Conservation (phyloP, 805 yeast species). For the Saccharomycopsis amapae region DNA sequence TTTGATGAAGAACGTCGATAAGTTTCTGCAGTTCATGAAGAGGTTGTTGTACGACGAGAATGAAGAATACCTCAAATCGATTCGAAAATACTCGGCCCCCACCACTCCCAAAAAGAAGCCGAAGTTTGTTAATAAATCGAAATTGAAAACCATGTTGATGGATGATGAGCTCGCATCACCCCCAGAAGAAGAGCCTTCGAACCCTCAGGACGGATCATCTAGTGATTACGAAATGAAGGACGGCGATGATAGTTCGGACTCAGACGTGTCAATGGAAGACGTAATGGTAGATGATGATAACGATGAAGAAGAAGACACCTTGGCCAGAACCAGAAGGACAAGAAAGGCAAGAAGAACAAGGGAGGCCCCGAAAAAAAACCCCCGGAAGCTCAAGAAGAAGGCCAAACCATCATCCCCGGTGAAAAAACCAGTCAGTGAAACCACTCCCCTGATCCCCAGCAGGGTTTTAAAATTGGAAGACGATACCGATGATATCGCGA, state of each 20-base stretch:
- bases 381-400: not conserved
- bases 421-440: not conserved
- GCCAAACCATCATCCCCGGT: not conserved
- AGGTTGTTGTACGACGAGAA: not conserved
- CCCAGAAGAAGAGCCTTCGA: not conserved
- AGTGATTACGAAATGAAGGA: not conserved
- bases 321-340: slow-evolving; percentile 2
- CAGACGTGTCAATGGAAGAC: slow-evolving; percentile 1
- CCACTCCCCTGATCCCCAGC: slow-evolving; percentile 15
- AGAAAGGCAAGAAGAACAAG: not conserved
- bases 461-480: slow-evolving; percentile 14
- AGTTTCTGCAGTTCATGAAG: slow-evolving; percentile 29
- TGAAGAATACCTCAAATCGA: not conserved
- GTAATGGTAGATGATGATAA: slow-evolving; percentile 25
- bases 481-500: slow-evolving; percentile 21
- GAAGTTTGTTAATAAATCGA: slow-evolving; percentile 16
- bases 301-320: slow-evolving; percentile 26
- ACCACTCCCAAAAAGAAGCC: slow-evolving; percentile 16
- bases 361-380: not conserved
- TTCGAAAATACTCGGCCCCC: too few relatives aligned
- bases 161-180: not conserved
- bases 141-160: not conserved
- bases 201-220: not conserved
- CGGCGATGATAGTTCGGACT: slow-evolving; percentile 16
- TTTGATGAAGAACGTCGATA: slow-evolving; percentile 27